Evolutionary conservation across 1,284 basidiomycete genomes (phyloP), one percentile per base, ranked within the genome.

Genomic region (Athelia psychrophila): DNA sequence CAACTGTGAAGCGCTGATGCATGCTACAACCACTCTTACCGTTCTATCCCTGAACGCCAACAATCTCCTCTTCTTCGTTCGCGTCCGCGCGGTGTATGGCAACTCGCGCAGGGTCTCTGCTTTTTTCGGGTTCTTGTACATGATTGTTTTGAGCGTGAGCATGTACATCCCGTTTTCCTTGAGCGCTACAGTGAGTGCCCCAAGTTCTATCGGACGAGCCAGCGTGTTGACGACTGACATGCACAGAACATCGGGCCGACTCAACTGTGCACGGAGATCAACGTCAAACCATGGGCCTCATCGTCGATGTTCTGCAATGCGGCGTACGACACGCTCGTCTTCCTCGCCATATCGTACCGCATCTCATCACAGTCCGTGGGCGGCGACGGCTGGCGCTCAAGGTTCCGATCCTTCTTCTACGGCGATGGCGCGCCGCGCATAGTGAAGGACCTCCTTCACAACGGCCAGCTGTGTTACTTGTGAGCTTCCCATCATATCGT

Each of bases 401-500:
- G 6, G 16, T 8, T 25, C 44, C 18, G 44, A 6, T 23, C 9
- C 8, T 46, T 49, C 46, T 3, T 38, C n/a, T 3, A 20, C 9
- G 46, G 27, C 18, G 33, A 36, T 15, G 46, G 32, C 6, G 6
- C 49, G 10, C 51, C 51, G 15, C n/a, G n/a, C 2, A n/a, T 52
- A 20, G 32, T 27, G 20, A 27, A 33, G 19, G 16, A 18, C 3
- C 23, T 52, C 5, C 20, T 52, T 23, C 51, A 49, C 15, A 49
- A 25, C 32, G 51, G 51, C 9, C 51, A 52, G 36, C 32, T 49
- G 20, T 52, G 48, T 38, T 52, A 52, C 35, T 27, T 49, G 51
- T 52, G 46, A 5, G 42, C 18, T 47, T 30, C 44, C 4, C 23
- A 24, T 30, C 25, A 18, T 27, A 32, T 49, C 38, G 19, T 46